Evolutionary conservation across 192 early-diverging fungal species (phyloP).

Genomic region (Backusella sp.): DNA sequence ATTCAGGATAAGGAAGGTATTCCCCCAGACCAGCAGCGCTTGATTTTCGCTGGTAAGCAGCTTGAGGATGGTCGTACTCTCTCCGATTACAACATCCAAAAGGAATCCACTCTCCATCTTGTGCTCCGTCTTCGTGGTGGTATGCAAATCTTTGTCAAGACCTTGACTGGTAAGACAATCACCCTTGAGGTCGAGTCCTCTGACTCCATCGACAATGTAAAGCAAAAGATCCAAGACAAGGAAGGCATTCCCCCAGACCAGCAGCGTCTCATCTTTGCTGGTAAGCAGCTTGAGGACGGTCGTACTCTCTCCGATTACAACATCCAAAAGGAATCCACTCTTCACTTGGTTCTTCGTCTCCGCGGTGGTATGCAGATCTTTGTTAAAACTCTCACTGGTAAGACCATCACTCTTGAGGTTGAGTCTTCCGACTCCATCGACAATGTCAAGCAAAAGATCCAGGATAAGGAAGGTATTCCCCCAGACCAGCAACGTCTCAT

Average conservation of each 20-base stretch:
- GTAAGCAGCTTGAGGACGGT: conserved; percentile 81
- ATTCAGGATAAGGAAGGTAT: conserved; percentile 98
- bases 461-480: too few species aligned
- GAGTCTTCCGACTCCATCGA: too few species aligned
- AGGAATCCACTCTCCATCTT: conserved; percentile 77
- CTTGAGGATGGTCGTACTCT: conserved; percentile 74
- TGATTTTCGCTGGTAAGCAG: conserved; percentile 83
- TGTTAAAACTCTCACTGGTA: neutral
- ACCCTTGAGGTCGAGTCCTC: conserved; percentile 65
- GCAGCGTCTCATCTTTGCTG: conserved; percentile 78
- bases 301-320: conserved; percentile 72
- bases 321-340: conserved; percentile 80
- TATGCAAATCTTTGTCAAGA: conserved; percentile 81
- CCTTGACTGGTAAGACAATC: conserved; percentile 64
- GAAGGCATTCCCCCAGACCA: conserved; percentile 87
- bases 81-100: conserved; percentile 78
- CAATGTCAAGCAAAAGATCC: too few species aligned
- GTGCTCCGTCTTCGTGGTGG: conserved; percentile 82
- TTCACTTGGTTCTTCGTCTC: conserved; percentile 74
- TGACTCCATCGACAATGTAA: conserved; percentile 77
- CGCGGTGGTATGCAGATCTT: conserved; percentile 62
- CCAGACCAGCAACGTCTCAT: too few species aligned
- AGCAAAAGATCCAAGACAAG: conserved; percentile 95
- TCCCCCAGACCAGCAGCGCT: conserved; percentile 79
- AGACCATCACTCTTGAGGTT: too few species aligned